Conservation (phyloP, 805 yeast genomes). For the Candida corydali region DNA sequence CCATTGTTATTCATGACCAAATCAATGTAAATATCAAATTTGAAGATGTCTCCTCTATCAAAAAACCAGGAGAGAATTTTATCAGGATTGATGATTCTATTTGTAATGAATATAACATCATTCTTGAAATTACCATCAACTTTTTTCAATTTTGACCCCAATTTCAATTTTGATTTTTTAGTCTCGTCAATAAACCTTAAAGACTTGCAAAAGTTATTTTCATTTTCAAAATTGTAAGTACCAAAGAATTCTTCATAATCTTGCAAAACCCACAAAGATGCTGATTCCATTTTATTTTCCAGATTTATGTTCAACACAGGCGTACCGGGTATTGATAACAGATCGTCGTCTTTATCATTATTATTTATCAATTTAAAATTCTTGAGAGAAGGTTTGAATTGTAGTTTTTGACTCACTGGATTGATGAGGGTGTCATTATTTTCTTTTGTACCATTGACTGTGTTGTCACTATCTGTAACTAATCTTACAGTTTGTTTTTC, state of each 20-base stretch:
- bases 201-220: constrained; percentile 5
- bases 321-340: neutral
- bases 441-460: no score
- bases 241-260: constrained; percentile 10
- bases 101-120: constrained; percentile 6
- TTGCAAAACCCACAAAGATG: constrained; percentile 8
- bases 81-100: constrained; percentile 8
- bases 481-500: neutral
- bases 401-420: constrained; percentile 4
- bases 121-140: constrained; percentile 3
- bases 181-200: constrained; percentile 7
- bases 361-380: neutral
- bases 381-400: constrained; percentile 1
- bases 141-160: no score
- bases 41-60: neutral
- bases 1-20: constrained; percentile 10
- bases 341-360: neutral
- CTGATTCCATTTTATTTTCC: neutral
- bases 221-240: constrained; percentile 3
- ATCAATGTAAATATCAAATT: constrained; percentile 8
- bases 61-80: constrained; percentile 6
- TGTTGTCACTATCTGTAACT: neutral
- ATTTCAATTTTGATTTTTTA: neutral
- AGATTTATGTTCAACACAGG: constrained; percentile 2
- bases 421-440: constrained; percentile 1